Base-by-base conservation (phyloP, 2,329 filamentous ascomycete genomes). In the Trichoderma arundinaceum region DNA sequence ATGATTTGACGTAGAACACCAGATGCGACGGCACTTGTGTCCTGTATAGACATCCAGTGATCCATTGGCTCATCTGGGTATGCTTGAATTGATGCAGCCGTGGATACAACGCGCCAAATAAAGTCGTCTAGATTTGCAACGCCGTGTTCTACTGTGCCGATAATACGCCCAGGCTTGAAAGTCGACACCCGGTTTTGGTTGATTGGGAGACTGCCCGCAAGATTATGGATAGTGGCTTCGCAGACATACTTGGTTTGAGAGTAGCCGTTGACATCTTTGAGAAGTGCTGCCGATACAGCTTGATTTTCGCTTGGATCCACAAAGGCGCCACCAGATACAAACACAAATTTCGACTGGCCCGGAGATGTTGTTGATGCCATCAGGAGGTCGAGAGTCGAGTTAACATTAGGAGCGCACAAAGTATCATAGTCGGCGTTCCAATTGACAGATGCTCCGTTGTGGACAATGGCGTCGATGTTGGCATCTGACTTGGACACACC, bases 391-490 rank as follows among this genome's bases (percentile, higher is more conserved):
- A 68, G n/a, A 1, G 70, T 69, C 0, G 72, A 72, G 4, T 64
- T 78, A 1, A 97, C 92, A 73, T 97, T 97, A 56, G 90, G 83
- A 0, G 86, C 81, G 71, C 85, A 86, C 69, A 97, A 83, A 41
- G 86, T 86, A 9, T 87, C 84, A 76, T 96, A 97, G 7, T 86
- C 88, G 71, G 88, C 84, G 39, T 96, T 87, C 92, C 92, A 96
- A 74, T 96, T 90, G 7, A 91, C 88, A 41, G 83, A 81, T 12
- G 92, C 92, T 51, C 92, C 94, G 73, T 97, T 97, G 81, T 97
- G 90, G 39, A 92, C 84, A 7, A 92, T 81, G 1, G 88, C 84
- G 72, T 96, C 90, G 1, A 66, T 53, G 13, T 53, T 48, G 15
- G 12, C 2, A 0, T 66, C 38, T 33, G 52, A 49, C 12, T 15